Evolutionary conservation across 1,139 yeast species (phyloP), one percentile per base, ranked within the genome.

Genomic region (Ogataea hybrid): DNA sequence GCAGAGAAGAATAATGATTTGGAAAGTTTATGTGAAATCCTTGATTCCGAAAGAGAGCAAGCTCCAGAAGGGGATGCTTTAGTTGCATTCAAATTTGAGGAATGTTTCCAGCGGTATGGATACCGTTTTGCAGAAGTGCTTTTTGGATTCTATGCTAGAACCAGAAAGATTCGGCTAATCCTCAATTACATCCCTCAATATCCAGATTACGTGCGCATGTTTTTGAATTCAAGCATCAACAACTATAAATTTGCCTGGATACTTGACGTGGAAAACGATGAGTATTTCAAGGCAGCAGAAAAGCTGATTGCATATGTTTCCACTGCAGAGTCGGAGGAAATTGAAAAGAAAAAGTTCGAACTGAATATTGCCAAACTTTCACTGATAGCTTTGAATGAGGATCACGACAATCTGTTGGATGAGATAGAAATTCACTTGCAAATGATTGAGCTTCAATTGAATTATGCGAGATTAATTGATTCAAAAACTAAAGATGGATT

Each of bases 171-270:
- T 23, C 75, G 77, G 49, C 61, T 73, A 4, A 58, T 88, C 32
- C 66, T 88, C 36, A 65, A 73, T 14, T 78, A 75, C 27, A 84
- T 83, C 57, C 76, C 79, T 10, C 71, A 75, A 31, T 77, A 79
- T 51, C 68, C 73, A 29, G 61, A 64, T 3, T 75, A 67, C 52
- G 64, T 87, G 43, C 68, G 73, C 25, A 62, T 64, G 48, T 89
- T 79, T 56, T 75, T 88, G 46, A 54, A 61, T 3, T 69, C 70
- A 28, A 68, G 73, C 29, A 30, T 39, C 5, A 59, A 69, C 6
- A 76, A 80, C 39, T 75, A 78, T 4, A 66, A 72, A 32, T 73
- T 87, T 35, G 73, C 89, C 1, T 89, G 97, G 97, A 81, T 88
- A 28, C 73, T 79, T 45, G 76, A 83, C 44, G 61, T 87, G 15